These are phyloP conservation scores for Amaranthus palmeri DNA, from an alignment of 148 eudicot species.

Conservation along the genomic window DNA sequence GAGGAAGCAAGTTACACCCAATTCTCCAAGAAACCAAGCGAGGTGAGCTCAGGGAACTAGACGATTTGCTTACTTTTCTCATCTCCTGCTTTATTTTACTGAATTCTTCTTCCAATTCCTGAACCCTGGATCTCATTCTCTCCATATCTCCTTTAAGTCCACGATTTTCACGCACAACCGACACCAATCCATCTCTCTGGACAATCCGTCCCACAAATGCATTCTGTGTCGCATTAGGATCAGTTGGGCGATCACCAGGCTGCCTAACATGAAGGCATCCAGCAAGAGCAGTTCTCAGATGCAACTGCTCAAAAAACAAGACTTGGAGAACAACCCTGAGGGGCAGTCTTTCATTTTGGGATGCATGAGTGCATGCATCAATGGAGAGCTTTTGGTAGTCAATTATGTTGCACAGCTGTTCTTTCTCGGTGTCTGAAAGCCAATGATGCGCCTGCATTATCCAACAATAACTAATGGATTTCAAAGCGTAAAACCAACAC, in stretches of 20 bases:
- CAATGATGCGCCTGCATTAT: conserved; percentile 80
- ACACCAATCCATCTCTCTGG: conserved; percentile 73
- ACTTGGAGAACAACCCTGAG: conserved; percentile 83
- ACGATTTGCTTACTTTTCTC: conserved; percentile 64
- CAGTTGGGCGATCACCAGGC: conserved; percentile 40
- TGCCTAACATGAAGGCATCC: conserved; percentile 53
- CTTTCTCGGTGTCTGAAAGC: conserved; percentile 75
- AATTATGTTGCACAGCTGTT: conserved; percentile 71
- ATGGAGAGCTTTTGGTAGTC: conserved; percentile 85
- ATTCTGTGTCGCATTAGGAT: conserved; percentile 23
- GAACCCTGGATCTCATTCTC: conserved; percentile 70
- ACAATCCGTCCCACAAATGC: conserved; percentile 40
- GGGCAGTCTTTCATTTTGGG: conserved; percentile 84
- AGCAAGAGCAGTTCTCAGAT: conserved; percentile 65
- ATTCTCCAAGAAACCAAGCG: conserved; percentile 41
- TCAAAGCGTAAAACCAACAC: neutral
- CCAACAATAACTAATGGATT: neutral
- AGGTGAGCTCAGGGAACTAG: conserved; percentile 53
- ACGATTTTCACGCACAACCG: conserved; percentile 64
- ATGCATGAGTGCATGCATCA: conserved; percentile 97
- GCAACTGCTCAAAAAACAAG: conserved; percentile 89
- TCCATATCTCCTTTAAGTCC: conserved; percentile 76
- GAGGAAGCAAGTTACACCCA: conserved; percentile 56
- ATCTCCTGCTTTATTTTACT: conserved; percentile 65
- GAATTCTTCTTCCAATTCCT: conserved; percentile 78